A percentile compares a stretch with the other conserved stretches of the same genome.
phyloP scores from a whole-genome alignment of 441 rosid species.

The Pelargonium citronellum region DNA sequence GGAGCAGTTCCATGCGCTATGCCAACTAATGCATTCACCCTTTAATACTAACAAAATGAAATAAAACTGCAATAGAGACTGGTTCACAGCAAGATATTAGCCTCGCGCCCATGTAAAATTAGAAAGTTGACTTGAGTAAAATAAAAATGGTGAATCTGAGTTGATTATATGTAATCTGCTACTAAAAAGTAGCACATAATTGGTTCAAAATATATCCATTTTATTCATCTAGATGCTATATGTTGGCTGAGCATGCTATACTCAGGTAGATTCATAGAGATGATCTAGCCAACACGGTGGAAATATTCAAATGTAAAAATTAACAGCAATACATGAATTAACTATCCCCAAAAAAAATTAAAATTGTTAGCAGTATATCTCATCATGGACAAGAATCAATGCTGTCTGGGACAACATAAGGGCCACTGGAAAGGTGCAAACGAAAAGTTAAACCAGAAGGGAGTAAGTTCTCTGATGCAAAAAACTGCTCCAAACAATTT shows the following conservation, averaged over 20 bases:
- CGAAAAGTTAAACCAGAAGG: neutral
- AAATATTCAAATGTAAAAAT: neutral
- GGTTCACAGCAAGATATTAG: neutral
- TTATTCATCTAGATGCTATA: neutral
- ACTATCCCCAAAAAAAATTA: neutral
- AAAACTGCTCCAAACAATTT: neutral
- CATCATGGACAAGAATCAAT: too few species aligned
- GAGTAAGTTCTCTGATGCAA: neutral
- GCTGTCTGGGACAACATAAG: too few species aligned
- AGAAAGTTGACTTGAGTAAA: too few species aligned
- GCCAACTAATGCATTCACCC: slow-evolving; percentile 1
- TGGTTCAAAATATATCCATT: neutral
- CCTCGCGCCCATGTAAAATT: neutral
- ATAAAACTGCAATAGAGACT: neutral
- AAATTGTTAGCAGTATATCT: too few species aligned
- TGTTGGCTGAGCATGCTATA: slow-evolving; percentile 4
- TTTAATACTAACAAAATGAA: neutral
- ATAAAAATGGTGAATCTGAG: neutral
- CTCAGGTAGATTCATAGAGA: neutral
- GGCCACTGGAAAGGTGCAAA: too few species aligned
- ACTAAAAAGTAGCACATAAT: slow-evolving; percentile 1
- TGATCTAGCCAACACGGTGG: neutral
- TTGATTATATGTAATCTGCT: neutral
- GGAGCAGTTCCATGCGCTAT: neutral
- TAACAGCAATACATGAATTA: neutral